Conservation (phyloP, 1,284 basidiomycete genomes). For the Trametes versicolor region DNA sequence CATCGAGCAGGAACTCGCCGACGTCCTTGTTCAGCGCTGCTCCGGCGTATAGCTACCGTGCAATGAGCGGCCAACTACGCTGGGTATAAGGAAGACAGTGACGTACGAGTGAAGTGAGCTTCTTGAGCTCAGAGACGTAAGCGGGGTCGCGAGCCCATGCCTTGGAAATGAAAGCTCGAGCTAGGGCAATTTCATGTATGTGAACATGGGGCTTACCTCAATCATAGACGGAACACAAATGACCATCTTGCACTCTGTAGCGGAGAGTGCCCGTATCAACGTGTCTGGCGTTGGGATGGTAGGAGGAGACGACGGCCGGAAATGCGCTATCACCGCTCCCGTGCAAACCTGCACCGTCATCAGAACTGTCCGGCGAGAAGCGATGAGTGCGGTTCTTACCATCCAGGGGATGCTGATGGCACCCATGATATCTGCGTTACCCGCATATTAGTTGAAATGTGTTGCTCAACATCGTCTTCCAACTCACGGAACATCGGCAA, state of each 20-base stretch:
- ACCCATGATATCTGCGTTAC: constrained; percentile 31
- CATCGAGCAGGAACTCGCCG: constrained; percentile 40
- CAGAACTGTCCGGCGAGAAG: background rate
- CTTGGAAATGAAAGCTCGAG: constrained; percentile 18
- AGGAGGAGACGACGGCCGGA: constrained; percentile 32
- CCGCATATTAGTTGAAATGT: background rate
- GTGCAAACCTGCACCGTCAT: constrained; percentile 19
- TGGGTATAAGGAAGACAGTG: background rate
- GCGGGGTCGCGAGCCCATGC: constrained; percentile 38
- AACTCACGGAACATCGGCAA: constrained; percentile 40
- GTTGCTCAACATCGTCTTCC: background rate
- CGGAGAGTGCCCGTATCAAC: constrained; percentile 20
- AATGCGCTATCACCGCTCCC: constrained; percentile 25
- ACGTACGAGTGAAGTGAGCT: constrained; percentile 38
- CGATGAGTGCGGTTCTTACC: constrained; percentile 10
- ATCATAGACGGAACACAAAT: constrained; percentile 39
- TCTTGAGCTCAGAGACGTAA: constrained; percentile 35
- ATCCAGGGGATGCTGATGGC: constrained; percentile 26
- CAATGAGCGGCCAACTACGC: background rate
- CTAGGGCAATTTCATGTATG: background rate
- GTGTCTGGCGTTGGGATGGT: constrained; percentile 31
- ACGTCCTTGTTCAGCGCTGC: constrained; percentile 43
- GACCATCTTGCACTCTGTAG: constrained; percentile 25
- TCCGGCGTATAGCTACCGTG: constrained; percentile 44
- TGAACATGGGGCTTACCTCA: constrained; percentile 32